Conservation (phyloP, 2,329 filamentous ascomycete genomes). For the Penicillium rolfsii region DNA sequence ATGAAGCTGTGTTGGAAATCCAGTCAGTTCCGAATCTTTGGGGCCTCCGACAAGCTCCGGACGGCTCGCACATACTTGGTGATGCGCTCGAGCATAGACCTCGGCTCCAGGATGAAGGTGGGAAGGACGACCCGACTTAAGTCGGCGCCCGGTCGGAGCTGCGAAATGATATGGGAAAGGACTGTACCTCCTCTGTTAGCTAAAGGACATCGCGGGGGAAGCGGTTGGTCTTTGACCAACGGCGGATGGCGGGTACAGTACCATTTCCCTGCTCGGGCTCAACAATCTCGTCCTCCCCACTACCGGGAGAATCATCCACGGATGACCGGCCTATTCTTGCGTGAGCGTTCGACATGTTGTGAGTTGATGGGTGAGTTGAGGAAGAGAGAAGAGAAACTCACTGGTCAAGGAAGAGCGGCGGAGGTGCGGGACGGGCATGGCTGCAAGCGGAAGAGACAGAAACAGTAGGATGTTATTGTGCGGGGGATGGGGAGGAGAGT, state of each 20-base stretch:
- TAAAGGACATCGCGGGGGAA: background rate
- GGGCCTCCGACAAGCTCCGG: background rate
- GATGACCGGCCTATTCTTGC: conserved; percentile 57
- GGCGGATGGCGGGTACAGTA: conserved; percentile 45
- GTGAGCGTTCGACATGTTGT: conserved; percentile 33
- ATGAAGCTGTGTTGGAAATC: conserved; percentile 72
- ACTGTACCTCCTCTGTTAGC: conserved; percentile 58
- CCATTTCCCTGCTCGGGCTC: conserved; percentile 94
- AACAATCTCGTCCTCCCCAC: conserved; percentile 75
- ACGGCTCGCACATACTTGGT: conserved; percentile 74
- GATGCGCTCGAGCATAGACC: conserved; percentile 97
- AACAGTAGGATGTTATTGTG: conserved; percentile 17
- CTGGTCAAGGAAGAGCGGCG: conserved; percentile 44
- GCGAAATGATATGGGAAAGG: conserved; percentile 94
- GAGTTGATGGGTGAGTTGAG: conserved; percentile 7
- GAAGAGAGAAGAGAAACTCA: conserved; percentile 30
- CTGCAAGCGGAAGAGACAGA: conserved; percentile 27
- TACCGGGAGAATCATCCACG: conserved; percentile 56
- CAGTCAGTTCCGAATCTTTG: conserved; percentile 3
- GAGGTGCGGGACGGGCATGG: conserved; percentile 44
- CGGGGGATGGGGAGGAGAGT: background rate
- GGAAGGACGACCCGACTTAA: conserved; percentile 91
- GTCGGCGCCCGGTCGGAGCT: conserved; percentile 92
- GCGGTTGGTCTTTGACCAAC: background rate
- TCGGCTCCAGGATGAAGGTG: conserved; percentile 96